Evolutionary conservation across 177 flowering plant genomes (phyloP).

Genomic region (Vitis hybrid): DNA sequence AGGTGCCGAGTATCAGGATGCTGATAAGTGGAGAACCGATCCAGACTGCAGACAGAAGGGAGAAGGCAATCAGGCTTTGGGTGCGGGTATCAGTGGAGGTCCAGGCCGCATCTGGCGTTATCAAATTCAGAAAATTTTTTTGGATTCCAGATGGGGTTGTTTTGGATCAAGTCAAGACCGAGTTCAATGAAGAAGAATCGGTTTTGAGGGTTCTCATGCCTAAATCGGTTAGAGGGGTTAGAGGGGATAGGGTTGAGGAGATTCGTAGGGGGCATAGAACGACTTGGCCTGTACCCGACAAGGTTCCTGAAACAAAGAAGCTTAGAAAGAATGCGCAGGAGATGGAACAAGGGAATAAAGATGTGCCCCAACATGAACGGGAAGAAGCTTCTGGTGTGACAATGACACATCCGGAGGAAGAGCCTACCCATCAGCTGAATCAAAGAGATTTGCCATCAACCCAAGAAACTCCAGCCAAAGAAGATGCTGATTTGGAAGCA

Average conservation of each 20-base stretch:
- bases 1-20: constrained; percentile 27
- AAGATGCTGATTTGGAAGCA: too few species aligned
- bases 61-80: constrained; percentile 6
- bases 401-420: too few species aligned
- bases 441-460: too few species aligned
- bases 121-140: constrained; percentile 32
- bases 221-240: constrained; percentile 35
- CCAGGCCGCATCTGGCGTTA: constrained; percentile 20
- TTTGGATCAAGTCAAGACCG: constrained; percentile 37
- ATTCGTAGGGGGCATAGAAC: neutral
- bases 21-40: constrained; percentile 26
- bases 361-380: too few species aligned
- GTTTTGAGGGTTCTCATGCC: constrained; percentile 43
- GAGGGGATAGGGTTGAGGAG: constrained; percentile 18
- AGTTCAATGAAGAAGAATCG: constrained; percentile 32
- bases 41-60: constrained; percentile 26
- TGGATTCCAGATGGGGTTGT: constrained; percentile 43
- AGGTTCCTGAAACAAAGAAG: too few species aligned
- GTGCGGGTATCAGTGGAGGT: neutral
- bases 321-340: neutral
- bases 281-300: too few species aligned
- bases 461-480: too few species aligned
- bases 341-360: too few species aligned
- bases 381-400: too few species aligned
- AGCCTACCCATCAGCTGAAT: too few species aligned